These are phyloP conservation scores for Aschersonia sp. DNA, from an alignment of 2,329 filamentous ascomycete species.

Conservation along the genomic window DNA sequence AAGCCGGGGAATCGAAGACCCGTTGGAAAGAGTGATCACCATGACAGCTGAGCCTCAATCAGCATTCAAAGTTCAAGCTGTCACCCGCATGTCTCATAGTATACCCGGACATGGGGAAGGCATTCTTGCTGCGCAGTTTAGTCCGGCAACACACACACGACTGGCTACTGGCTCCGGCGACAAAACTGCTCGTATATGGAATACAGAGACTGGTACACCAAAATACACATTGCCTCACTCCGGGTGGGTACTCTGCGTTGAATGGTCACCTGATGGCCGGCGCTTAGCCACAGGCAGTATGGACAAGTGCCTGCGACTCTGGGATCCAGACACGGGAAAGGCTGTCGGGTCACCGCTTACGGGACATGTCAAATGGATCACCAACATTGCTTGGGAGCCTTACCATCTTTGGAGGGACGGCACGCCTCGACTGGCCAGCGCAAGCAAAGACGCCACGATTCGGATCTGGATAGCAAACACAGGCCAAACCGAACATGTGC, in stretches of 20 bases:
- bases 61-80: slow-evolving; percentile 83
- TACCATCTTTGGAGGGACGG: slow-evolving; percentile 68
- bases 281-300: slow-evolving; percentile 81
- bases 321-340: slow-evolving; percentile 74
- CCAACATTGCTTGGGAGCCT: slow-evolving; percentile 81
- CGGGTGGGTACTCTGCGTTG: slow-evolving; percentile 78
- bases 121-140: slow-evolving; percentile 78
- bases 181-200: slow-evolving; percentile 83
- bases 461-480: slow-evolving; percentile 75
- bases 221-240: slow-evolving; percentile 75
- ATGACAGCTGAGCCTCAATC: slow-evolving; percentile 66
- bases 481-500: slow-evolving; percentile 63
- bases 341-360: slow-evolving; percentile 51
- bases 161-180: slow-evolving; percentile 87
- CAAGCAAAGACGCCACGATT: slow-evolving; percentile 80
- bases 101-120: slow-evolving; percentile 87
- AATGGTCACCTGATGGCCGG: slow-evolving; percentile 72
- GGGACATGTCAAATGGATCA: slow-evolving; percentile 83
- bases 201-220: slow-evolving; percentile 85
- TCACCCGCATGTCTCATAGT: slow-evolving; percentile 76
- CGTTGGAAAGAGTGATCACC: slow-evolving; percentile 39
- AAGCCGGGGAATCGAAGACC: slow-evolving; percentile 41
- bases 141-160: slow-evolving; percentile 58
- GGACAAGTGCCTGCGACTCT: slow-evolving; percentile 83
- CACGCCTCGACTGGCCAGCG: slow-evolving; percentile 69